Percentiles rank a stretch among this genome's conserved stretches.
Conservation (phyloP, 2,329 filamentous ascomycete species). For the Ophiocordyceps camponoti-saundersi region DNA sequence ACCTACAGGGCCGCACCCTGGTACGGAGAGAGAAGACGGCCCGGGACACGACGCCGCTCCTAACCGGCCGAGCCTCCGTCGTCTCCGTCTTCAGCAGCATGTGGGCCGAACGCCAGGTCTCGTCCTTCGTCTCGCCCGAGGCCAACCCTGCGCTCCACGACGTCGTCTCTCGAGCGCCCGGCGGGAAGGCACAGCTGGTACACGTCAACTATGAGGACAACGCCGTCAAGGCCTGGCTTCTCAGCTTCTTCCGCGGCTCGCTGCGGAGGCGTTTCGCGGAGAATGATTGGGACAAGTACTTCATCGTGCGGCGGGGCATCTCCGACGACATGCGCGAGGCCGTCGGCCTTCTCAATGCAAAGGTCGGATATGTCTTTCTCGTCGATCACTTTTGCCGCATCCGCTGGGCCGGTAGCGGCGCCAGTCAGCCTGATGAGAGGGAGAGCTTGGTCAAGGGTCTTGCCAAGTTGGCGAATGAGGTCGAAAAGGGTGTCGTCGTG, state of each 20-base stretch:
- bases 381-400: constrained; percentile 79
- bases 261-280: constrained; percentile 31
- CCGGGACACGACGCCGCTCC: constrained; percentile 56
- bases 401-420: constrained; percentile 78
- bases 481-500: background rate
- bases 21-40: constrained; percentile 27
- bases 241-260: constrained; percentile 37
- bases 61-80: constrained; percentile 59
- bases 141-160: constrained; percentile 55
- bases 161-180: constrained; percentile 34
- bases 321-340: constrained; percentile 44
- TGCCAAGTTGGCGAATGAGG: background rate
- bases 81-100: constrained; percentile 66
- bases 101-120: constrained; percentile 73
- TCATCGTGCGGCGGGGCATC: constrained; percentile 40
- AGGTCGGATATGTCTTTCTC: constrained; percentile 87
- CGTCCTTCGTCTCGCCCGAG: constrained; percentile 48
- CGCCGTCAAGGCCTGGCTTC: constrained; percentile 41
- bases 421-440: constrained; percentile 47
- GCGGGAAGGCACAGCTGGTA: constrained; percentile 50
- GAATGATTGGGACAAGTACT: constrained; percentile 42
- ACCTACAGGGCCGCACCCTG: constrained; percentile 67
- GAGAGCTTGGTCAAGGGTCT: constrained; percentile 30
- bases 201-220: constrained; percentile 83
- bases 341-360: constrained; percentile 64